Evolutionary conservation across 2,329 filamentous ascomycete species (phyloP), one percentile per base, ranked within the genome.

Genomic region (Claviceps cyperi): DNA sequence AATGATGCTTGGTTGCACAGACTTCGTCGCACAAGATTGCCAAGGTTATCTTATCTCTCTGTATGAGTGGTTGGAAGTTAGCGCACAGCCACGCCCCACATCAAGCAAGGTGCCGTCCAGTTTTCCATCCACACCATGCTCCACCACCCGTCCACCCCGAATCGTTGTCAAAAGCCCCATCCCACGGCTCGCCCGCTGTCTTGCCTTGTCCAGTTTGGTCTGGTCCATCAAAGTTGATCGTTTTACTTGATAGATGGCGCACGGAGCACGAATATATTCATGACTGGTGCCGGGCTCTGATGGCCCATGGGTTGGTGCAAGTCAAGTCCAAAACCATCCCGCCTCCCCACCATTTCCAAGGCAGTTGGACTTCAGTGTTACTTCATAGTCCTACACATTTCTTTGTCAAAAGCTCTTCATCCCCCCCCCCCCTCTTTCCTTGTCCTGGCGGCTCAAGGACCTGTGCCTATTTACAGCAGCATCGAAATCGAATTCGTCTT

Each of bases 301-400:
- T 11, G 28, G 28, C 28, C 39, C 22, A 40, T 7, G 41, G 9
- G 39, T 36, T 22, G 8, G 35, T 11, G 6, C 15, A 24, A 35
- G 43, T 50, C 9, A 47, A 52, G 45, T 49, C 43, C 36, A 53
- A 53, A 53, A 53, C 51, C 43, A 49, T 39, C 49, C 47, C 28
- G 14, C 46, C 49, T 53, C 47, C 51, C 49, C 51, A 47, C 43
- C 43, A 39, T 47, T 50, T 32, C 13, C 8, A 39, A 21, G 28
- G 5, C 35, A 14, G 24, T 32, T 47, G 7, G 7, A 37, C 5
- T 28, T 28, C 21, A 17, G 43, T 17, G 6, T 39, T 41, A 43
- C 49, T 40, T 51, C 43, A 7, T 32, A 46, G 8, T 46, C 46
- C 5, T 32, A 5, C 28, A 15, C 43, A 48, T 48, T 41, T 50